A percentile compares a stretch with the other conserved stretches of the same genome.
These are phyloP conservation scores for Hypoxylon sp. DNA, from an alignment of 2,329 filamentous ascomycete genomes.

Conservation along the genomic window DNA sequence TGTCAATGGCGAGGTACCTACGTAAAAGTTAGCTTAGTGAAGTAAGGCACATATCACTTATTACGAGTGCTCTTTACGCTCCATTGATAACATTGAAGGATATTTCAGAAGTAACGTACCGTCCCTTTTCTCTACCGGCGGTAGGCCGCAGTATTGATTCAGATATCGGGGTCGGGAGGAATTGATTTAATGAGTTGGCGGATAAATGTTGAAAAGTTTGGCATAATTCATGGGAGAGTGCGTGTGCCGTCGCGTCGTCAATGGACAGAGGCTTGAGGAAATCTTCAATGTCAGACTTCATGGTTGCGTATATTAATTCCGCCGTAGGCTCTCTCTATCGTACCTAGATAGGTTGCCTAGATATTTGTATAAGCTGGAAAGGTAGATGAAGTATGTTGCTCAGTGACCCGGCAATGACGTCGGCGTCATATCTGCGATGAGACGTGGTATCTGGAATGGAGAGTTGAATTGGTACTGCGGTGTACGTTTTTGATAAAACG, in stretches of 20 bases:
- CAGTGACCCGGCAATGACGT: constrained; percentile 17
- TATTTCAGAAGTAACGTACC: constrained; percentile 57
- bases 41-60: constrained; percentile 25
- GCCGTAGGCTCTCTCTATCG: not conserved
- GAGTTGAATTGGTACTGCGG: not conserved
- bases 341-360: not conserved
- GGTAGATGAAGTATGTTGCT: constrained; percentile 3
- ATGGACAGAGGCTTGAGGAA: constrained; percentile 66
- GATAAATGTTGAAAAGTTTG: constrained; percentile 64
- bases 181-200: constrained; percentile 66
- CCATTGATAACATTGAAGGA: constrained; percentile 2
- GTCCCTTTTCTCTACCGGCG: constrained; percentile 57
- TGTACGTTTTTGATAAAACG: not conserved
- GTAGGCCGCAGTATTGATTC: constrained; percentile 68
- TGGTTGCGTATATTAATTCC: constrained; percentile 18
- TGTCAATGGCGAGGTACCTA: constrained; percentile 74
- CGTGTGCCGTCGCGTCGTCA: constrained; percentile 59
- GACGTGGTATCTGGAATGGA: constrained; percentile 9
- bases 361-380: constrained; percentile 1
- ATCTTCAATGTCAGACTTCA: constrained; percentile 51
- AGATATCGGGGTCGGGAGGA: constrained; percentile 71
- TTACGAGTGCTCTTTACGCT: not conserved
- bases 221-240: constrained; percentile 62
- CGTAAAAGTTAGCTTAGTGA: constrained; percentile 35
- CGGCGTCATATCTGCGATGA: constrained; percentile 29